Conservation (phyloP, 441 rosid species). For the Adansonia grandidieri region DNA sequence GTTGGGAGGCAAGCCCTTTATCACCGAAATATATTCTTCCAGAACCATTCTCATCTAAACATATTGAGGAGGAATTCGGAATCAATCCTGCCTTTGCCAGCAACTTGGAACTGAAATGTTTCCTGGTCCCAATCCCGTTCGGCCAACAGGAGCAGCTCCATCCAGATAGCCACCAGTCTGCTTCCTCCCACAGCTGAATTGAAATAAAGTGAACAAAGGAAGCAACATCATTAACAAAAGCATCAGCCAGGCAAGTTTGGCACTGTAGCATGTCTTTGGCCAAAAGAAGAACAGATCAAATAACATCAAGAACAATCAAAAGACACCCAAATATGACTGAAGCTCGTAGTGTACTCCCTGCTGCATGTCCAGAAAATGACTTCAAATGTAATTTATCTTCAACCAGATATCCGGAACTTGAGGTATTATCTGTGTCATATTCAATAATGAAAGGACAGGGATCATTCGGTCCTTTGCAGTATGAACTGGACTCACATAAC, state of each 20-base stretch:
- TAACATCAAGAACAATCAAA: background rate
- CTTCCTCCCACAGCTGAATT: conserved; percentile 75
- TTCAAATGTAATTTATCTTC: conserved; percentile 70
- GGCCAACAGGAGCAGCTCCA: conserved; percentile 84
- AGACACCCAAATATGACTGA: conserved; percentile 57
- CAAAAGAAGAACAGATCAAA: background rate
- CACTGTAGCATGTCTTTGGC: background rate
- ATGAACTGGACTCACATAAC: conserved; percentile 54
- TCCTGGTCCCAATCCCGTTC: conserved; percentile 75
- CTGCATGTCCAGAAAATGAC: conserved; percentile 34
- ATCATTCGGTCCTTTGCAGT: conserved; percentile 59
- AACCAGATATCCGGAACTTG: conserved; percentile 77
- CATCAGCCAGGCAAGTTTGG: background rate
- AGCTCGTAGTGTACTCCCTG: background rate
- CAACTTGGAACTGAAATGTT: conserved; percentile 75
- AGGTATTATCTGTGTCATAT: conserved; percentile 59
- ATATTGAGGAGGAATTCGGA: conserved; percentile 72
- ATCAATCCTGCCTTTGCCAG: conserved; percentile 74
- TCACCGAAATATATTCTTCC: conserved; percentile 82
- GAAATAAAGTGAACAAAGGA: background rate
- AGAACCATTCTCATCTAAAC: conserved; percentile 70
- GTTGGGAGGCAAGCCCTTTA: conserved; percentile 61
- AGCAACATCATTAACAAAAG: background rate
- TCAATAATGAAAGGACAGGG: conserved; percentile 61
- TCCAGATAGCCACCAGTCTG: conserved; percentile 72